Percentiles rank a stretch among this genome's conserved stretches.
Conservation (phyloP, 331 rosid species). For the Dryas integrifolia region DNA sequence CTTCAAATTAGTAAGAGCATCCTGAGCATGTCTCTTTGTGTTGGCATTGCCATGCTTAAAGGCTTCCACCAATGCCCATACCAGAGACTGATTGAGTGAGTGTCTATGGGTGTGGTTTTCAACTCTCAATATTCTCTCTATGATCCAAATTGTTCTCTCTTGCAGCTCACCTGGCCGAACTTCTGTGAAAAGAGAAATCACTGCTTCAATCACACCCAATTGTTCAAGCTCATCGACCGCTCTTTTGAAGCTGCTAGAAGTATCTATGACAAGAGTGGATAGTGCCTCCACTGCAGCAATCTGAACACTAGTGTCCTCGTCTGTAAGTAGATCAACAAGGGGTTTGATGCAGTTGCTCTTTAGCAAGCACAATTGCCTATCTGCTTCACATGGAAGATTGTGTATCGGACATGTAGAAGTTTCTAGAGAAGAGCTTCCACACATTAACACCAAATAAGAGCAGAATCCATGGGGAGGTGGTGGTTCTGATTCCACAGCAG, state of each 20-base stretch:
- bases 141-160: conserved; percentile 50
- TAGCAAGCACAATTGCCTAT: conserved; percentile 40
- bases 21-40: conserved; percentile 47
- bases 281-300: conserved; percentile 46
- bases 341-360: conserved; percentile 47
- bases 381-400: conserved; percentile 36
- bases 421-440: conserved; percentile 33
- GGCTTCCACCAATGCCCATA: conserved; percentile 54
- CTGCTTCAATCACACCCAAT: conserved; percentile 38
- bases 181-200: conserved; percentile 42
- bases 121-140: conserved; percentile 47
- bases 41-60: conserved; percentile 44
- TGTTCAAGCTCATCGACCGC: conserved; percentile 41
- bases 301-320: conserved; percentile 44
- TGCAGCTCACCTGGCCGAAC: conserved; percentile 45
- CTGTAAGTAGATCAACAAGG: conserved; percentile 42
- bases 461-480: conserved; percentile 29
- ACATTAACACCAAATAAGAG: conserved; percentile 33
- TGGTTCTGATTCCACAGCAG: conserved; percentile 30
- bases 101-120: conserved; percentile 32
- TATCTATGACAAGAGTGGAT: conserved; percentile 37
- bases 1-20: conserved; percentile 46
- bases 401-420: conserved; percentile 40
- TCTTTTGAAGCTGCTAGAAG: conserved; percentile 35
- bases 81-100: conserved; percentile 46